Evolutionary conservation across 2,329 filamentous ascomycete genomes (phyloP), one percentile per base, ranked within the genome.

Genomic region (Colletotrichum echinochloae): DNA sequence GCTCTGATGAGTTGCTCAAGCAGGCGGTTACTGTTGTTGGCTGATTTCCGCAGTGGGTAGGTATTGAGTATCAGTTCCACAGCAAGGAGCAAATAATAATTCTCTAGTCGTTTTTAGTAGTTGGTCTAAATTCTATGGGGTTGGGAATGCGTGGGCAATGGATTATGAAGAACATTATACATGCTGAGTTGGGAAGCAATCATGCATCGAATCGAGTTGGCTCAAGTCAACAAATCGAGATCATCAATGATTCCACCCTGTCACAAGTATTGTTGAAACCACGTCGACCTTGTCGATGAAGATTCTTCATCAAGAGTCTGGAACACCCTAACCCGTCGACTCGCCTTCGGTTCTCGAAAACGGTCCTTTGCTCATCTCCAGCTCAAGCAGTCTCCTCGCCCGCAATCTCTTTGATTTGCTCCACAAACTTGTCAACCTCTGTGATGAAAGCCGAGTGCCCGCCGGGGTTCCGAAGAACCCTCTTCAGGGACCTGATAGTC

Each of bases 1-100:
- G 60, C 28, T 73, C 60, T 11, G 49, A 72, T 39, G 60, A 65
- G 8, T 30, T 73, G 20, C 60, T 73, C 14, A 51, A 39, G 30
- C 28, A 39, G 5, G 52, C 73, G 16, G 14, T 62, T 0, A 37
- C 35, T 37, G 8, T 48, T 12, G 37, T 41, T 16, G 7, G 41
- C 11, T 49, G 12, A 35, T 12, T 23, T 28, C 3, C 6, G 2
- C 3, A 3, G 30, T 5, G 30, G 11, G 16, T n/a, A 6, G 0
- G 8, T 6, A 8, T 12, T 14, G 49, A 14, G 5, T 7, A 54
- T 20, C 16, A 23, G 30, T 23, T 12, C 11, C 12, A 9, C 14
- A 18, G 51, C 20, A 51, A 14, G 2, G 3, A 35, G 1, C 20
- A 20, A 3, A 39, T 6, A n/a, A n/a, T n/a, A n/a, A 9, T 7